phyloP scores from a whole-genome alignment of 768 basidiomycete species.

The Rhizopogon sp. region DNA sequence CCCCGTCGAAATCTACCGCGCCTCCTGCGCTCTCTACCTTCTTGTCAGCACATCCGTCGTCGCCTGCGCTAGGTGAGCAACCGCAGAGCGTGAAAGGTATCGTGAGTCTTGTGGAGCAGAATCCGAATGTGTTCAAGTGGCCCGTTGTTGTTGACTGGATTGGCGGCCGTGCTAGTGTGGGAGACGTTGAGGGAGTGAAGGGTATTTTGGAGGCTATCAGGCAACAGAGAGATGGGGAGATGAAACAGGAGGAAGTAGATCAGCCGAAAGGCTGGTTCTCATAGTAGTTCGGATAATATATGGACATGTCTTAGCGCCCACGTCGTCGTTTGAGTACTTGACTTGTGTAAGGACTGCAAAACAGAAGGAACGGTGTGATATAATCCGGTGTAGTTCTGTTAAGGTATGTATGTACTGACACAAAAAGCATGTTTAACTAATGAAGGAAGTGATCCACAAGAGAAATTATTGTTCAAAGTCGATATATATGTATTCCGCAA shows the following conservation, averaged over 20 bases:
- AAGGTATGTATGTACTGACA: not conserved
- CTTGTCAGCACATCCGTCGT: conserved; percentile 58
- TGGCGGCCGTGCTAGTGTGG: conserved; percentile 57
- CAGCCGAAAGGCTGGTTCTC: conserved; percentile 55
- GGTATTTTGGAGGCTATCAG: conserved; percentile 60
- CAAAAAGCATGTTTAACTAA: not conserved
- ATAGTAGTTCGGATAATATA: conserved; percentile 12
- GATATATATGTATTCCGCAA: not conserved
- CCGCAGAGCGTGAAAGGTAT: conserved; percentile 42
- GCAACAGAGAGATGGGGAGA: conserved; percentile 65
- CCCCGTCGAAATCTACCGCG: conserved; percentile 25
- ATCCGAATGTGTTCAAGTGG: conserved; percentile 66
- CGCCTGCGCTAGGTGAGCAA: conserved; percentile 29
- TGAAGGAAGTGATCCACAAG: not conserved
- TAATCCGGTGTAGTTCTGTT: not conserved
- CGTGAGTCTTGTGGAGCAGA: conserved; percentile 44
- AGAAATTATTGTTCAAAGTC: not conserved
- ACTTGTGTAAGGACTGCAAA: not conserved
- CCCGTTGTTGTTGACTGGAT: conserved; percentile 80
- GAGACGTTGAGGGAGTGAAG: conserved; percentile 67
- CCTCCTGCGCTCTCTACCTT: conserved; percentile 32
- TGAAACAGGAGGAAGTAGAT: conserved; percentile 33
- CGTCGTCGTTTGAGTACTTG: no score
- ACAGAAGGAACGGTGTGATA: not conserved
- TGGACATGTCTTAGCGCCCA: not conserved